Base-by-base conservation (phyloP, 805 yeast species). In the Barnettozyma siamensis region DNA sequence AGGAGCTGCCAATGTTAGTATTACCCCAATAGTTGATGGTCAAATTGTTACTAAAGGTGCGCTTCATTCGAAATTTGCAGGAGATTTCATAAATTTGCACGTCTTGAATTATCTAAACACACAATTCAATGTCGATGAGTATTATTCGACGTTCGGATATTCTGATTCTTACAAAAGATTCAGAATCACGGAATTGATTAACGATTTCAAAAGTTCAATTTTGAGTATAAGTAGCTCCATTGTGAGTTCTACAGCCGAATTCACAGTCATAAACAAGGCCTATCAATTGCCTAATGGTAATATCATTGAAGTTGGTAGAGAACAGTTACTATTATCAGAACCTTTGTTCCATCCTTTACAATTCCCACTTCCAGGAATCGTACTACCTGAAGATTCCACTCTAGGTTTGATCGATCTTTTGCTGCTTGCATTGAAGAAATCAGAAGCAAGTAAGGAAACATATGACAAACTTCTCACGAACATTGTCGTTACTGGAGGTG, bases 1-100 rank as follows among this genome's bases (percentile, higher is more conserved):
- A 34, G 96, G 96, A 3, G 70, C 84, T 9, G 69, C 82, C 4
- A 74, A 76, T 5, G 72, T 82, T 15, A 72, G 80, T 26, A 85
- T 87, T 9, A 83, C 93, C 0, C 94, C 95, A 9, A 74, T 87
- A 16, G 64, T 77, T 46, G 88, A 84, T 53, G 96, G 95, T 30
- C 72, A 75, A 13, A 74, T 87, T 38, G 72, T 83, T 40, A 64
- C 71, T 48, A 83, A 81, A 57, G 83, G 86, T 35, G 70, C 78
- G 5, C 66, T 73, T 45, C 83, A 77, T 59, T 75, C 86, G 13
- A 78, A 76, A 51, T 84, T 73, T 57, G 96, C 89, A 4, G 98
- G 97, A 9, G 91, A 88, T 59, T 89, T 83, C 59, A 60, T 85
- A 41, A 84, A 82, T 58, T 69, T 76, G 38, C 86, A 84, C 62